These are phyloP conservation scores for Aspergillus sp. DNA, from an alignment of 2,329 filamentous ascomycete genomes.

Conservation along the genomic window DNA sequence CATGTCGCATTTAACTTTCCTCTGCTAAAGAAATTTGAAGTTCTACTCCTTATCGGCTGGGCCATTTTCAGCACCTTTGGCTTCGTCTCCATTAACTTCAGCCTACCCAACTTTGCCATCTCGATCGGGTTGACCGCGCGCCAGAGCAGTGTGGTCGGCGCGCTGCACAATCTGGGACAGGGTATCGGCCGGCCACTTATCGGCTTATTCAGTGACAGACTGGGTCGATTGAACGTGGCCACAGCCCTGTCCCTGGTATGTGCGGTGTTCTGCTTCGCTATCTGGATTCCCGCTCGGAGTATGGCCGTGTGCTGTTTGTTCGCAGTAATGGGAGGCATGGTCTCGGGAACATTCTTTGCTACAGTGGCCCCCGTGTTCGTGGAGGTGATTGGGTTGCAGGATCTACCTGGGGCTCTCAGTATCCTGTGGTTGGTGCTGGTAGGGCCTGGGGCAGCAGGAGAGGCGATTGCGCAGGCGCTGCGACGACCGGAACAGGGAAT, in stretches of 20 bases:
- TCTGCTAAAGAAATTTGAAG: not conserved
- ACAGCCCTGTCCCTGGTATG: not conserved
- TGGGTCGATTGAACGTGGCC: slow-evolving; percentile 63
- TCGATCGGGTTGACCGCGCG: slow-evolving; percentile 56
- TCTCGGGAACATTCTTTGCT: slow-evolving; percentile 53
- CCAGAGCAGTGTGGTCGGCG: slow-evolving; percentile 59
- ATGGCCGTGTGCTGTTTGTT: slow-evolving; percentile 50
- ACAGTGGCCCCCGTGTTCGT: slow-evolving; percentile 56
- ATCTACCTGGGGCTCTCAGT: slow-evolving; percentile 53
- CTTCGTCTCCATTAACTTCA: slow-evolving; percentile 64
- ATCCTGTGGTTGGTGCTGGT: slow-evolving; percentile 59
- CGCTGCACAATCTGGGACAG: slow-evolving; percentile 62
- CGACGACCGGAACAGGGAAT: slow-evolving; percentile 31
- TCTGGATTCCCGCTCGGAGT: slow-evolving; percentile 50
- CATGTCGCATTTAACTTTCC: not conserved
- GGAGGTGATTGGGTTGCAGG: slow-evolving; percentile 57
- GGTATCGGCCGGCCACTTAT: slow-evolving; percentile 56
- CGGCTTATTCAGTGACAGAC: slow-evolving; percentile 59
- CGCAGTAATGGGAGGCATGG: slow-evolving; percentile 45
- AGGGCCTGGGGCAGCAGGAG: slow-evolving; percentile 39
- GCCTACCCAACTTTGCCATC: slow-evolving; percentile 60
- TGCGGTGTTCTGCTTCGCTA: slow-evolving; percentile 27
- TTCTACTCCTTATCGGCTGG: not conserved
- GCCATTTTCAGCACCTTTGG: slow-evolving; percentile 56
- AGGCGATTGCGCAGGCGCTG: slow-evolving; percentile 59